phyloP scores from a whole-genome alignment of 495 filamentous ascomycete genomes.

The Aspergillus taichungensis region DNA sequence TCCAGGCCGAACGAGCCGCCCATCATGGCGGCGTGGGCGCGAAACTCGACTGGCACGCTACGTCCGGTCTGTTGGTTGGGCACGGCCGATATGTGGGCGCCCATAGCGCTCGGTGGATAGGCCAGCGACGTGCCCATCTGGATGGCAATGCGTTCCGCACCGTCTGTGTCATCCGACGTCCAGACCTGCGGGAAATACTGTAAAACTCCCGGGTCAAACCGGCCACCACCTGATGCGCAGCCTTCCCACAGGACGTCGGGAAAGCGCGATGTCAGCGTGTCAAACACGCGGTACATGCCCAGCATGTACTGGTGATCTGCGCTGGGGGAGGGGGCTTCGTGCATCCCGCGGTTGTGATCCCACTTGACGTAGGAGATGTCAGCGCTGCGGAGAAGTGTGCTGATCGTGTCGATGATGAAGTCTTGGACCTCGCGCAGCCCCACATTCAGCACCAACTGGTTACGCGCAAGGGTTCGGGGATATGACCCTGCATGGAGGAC shows the following conservation, averaged over 20 bases:
- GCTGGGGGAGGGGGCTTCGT: constrained; percentile 41
- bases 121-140: constrained; percentile 46
- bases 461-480: constrained; percentile 39
- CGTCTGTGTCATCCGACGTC: constrained; percentile 50
- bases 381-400: constrained; percentile 37
- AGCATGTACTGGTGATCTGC: constrained; percentile 45
- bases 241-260: constrained; percentile 50
- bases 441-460: constrained; percentile 46
- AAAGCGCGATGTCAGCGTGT: constrained; percentile 41
- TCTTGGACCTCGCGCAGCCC: constrained; percentile 45
- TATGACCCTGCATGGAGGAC: constrained; percentile 42
- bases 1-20: constrained; percentile 49
- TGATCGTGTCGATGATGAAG: constrained; percentile 41
- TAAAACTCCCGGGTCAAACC: constrained; percentile 46
- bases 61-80: constrained; percentile 44
- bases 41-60: constrained; percentile 39
- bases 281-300: constrained; percentile 45
- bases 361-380: constrained; percentile 48
- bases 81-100: constrained; percentile 45
- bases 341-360: constrained; percentile 49
- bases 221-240: constrained; percentile 46
- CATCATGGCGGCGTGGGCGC: constrained; percentile 49
- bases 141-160: constrained; percentile 42
- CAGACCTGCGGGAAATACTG: constrained; percentile 51
- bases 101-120: constrained; percentile 48